Conservation (phyloP, 1,139 yeast genomes). For the Sugiyamaella paludigena region DNA sequence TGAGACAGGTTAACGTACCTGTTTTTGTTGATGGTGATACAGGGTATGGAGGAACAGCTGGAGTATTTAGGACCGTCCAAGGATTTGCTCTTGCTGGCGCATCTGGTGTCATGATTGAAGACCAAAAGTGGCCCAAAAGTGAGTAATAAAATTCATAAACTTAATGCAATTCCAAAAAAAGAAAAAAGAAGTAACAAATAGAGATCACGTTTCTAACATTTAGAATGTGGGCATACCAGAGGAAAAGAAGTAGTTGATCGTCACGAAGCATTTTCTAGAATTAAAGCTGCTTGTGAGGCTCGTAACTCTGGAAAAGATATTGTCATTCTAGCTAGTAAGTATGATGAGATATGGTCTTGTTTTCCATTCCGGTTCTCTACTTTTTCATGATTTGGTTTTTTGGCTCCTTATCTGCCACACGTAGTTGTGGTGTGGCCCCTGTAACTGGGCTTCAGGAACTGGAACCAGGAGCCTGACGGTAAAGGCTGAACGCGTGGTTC, state of each 20-base stretch:
- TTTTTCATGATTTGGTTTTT: no score
- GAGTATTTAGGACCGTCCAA: slow-evolving; percentile 20
- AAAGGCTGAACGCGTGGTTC: no score
- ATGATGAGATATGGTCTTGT: not conserved
- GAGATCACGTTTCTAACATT: not conserved
- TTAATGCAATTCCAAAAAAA: not conserved
- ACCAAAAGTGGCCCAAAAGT: slow-evolving; percentile 21
- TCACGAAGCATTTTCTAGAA: slow-evolving; percentile 18
- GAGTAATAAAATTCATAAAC: not conserved
- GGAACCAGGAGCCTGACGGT: no score
- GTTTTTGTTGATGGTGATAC: slow-evolving; percentile 22
- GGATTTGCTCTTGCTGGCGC: slow-evolving; percentile 22
- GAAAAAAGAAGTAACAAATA: not conserved
- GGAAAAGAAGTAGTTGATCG: slow-evolving; percentile 20
- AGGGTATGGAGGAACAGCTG: slow-evolving; percentile 21
- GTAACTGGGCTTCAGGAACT: no score
- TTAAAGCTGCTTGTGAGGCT: slow-evolving; percentile 19
- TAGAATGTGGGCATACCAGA: slow-evolving; percentile 20
- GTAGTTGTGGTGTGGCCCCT: no score
- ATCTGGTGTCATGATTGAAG: slow-evolving; percentile 21
- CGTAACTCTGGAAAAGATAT: slow-evolving; percentile 18
- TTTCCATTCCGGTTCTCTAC: no score
- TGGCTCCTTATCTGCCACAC: no score
- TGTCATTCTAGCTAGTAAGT: slow-evolving; percentile 17
- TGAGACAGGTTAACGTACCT: slow-evolving; percentile 16